Evolutionary conservation across 2,329 filamentous ascomycete species (phyloP).

Genomic region (Thyridium curvatum): DNA sequence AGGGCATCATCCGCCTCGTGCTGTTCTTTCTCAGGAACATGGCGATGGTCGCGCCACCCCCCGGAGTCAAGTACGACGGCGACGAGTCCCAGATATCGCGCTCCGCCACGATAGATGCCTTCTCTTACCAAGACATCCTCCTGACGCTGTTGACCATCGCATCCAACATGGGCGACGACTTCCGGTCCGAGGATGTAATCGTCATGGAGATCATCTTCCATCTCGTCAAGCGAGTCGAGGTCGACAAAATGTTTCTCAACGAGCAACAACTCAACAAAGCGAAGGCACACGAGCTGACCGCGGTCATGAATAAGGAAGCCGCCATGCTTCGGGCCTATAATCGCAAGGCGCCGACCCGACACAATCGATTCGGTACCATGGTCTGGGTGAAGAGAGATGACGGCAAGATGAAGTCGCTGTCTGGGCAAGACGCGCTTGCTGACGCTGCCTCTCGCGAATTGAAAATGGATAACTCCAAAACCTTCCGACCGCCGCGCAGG

Average conservation of each 20-base stretch:
- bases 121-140: constrained; percentile 86
- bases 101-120: constrained; percentile 81
- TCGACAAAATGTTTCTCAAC: constrained; percentile 78
- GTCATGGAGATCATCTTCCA: constrained; percentile 91
- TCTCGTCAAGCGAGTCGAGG: constrained; percentile 81
- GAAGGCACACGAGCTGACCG: constrained; percentile 66
- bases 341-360: constrained; percentile 73
- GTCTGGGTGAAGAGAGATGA: constrained; percentile 89
- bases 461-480: constrained; percentile 89
- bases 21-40: constrained; percentile 88
- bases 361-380: constrained; percentile 95
- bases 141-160: constrained; percentile 78
- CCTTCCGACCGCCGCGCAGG: constrained; percentile 74
- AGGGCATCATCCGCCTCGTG: constrained; percentile 86
- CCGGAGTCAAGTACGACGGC: constrained; percentile 69
- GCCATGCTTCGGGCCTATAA: constrained; percentile 75
- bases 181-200: constrained; percentile 81
- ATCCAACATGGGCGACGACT: constrained; percentile 92
- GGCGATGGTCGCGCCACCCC: constrained; percentile 72
- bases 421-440: constrained; percentile 78
- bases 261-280: constrained; percentile 63
- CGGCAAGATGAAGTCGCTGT: constrained; percentile 77
- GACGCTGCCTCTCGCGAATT: constrained; percentile 67
- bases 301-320: constrained; percentile 74
- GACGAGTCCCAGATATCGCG: constrained; percentile 86